Evolutionary conservation across 192 early-diverging fungal species (phyloP), one percentile per base, ranked within the genome.

Genomic region (Chytriomyces sp.): DNA sequence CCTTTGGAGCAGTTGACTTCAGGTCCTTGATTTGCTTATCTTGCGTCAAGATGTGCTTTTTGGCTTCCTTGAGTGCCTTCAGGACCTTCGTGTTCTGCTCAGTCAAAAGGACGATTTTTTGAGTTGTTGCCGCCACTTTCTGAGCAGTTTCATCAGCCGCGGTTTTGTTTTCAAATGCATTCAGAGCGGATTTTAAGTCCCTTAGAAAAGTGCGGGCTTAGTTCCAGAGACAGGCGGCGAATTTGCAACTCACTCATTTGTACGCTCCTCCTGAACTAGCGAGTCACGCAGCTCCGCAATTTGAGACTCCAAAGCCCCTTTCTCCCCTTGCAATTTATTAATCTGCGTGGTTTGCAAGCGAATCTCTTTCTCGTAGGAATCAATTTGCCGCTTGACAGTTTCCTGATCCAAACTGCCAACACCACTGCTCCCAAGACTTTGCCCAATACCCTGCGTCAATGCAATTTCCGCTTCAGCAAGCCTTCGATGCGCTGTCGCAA

Each of bases 251-350:
- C 35, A 77, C 79, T 66, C 74, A 23, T 68, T 67, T n/a, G 82
- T 59, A 6, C 85, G 77, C 69, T 89, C 89, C 69, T 85, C 80
- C 60, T 90, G 87, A 10, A 88, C 24, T 24, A 89, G 62, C 59
- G 62, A 64, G 46, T 92, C 89, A 8, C 88, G 87, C 48, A 86
- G 77, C 67, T 92, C 91, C 13, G 86, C 76, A 26, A 80, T 77
- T 6, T 77, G 59, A 60, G 72, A 78, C 13, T 91, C 83, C 28
- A 92, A 77, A 48, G 76, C 46, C 43, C 88, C 86, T 79, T 91
- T 91, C 76, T 92, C 92, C 1, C 80, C 70, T 50, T 86, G 70
- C 2, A 91, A 81, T 45, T 82, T 84, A 73, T 85, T 88, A 81
- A 91, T 83, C n/a, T 86, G 83, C n/a, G 20, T 64, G 7, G 28